A percentile compares a stretch with the other conserved stretches of the same genome.
These are phyloP conservation scores for Pythium dissotocum DNA, from an alignment of 352 stramenopile genomes.

Conservation along the genomic window DNA sequence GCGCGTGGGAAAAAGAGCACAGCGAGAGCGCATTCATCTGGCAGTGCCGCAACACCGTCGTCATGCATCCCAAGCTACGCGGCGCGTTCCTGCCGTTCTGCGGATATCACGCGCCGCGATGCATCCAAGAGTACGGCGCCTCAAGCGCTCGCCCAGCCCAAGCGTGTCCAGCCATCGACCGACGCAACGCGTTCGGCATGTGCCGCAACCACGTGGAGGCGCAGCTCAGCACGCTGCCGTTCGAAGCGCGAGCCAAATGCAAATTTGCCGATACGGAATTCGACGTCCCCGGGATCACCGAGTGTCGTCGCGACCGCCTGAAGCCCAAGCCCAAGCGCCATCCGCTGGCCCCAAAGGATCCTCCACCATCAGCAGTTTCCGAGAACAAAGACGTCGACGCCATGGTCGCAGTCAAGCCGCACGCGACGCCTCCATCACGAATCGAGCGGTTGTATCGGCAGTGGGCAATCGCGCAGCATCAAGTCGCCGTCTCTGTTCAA, in stretches of 20 bases:
- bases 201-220: constrained; percentile 74
- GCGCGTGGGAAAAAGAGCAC: constrained; percentile 63
- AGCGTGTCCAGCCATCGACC: constrained; percentile 48
- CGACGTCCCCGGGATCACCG: constrained; percentile 58
- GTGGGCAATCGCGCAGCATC: not conserved
- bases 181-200: constrained; percentile 61
- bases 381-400: not conserved
- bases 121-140: constrained; percentile 56
- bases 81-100: constrained; percentile 63
- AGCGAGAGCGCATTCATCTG: constrained; percentile 51
- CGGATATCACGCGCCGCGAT: constrained; percentile 61
- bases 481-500: not conserved
- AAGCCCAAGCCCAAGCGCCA: constrained; percentile 32
- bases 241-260: constrained; percentile 45
- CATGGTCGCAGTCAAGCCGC: constrained; percentile 13
- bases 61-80: constrained; percentile 58
- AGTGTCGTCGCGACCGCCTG: constrained; percentile 45
- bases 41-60: constrained; percentile 56
- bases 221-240: constrained; percentile 50
- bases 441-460: not conserved
- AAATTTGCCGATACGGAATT: constrained; percentile 61
- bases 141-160: constrained; percentile 1
- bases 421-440: not conserved
- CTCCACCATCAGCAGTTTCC: constrained; percentile 21
- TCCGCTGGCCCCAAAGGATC: constrained; percentile 52